Conservation (phyloP, 306 rosid genomes). For the Pueraria montana region DNA sequence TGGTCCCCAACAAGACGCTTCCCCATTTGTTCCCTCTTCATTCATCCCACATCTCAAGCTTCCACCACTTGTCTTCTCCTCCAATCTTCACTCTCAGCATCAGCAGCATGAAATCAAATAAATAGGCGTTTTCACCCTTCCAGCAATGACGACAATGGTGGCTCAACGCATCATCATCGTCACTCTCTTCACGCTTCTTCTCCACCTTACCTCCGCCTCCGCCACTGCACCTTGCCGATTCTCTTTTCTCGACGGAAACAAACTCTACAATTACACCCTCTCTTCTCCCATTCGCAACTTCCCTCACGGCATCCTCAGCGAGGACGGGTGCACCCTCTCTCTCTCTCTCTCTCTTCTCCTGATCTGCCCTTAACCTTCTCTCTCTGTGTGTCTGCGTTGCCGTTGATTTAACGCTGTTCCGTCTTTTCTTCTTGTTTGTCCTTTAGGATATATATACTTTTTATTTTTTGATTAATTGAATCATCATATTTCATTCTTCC, state of each 20-base stretch:
- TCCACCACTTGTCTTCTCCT: not conserved
- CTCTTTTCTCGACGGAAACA: constrained; percentile 56
- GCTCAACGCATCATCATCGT: constrained; percentile 37
- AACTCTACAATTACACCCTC: constrained; percentile 77
- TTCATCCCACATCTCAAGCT: not conserved
- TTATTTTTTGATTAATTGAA: not conserved
- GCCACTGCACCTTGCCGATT: constrained; percentile 58
- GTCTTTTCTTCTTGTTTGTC: not conserved
- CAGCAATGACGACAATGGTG: constrained; percentile 57
- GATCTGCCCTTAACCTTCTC: constrained; percentile 39
- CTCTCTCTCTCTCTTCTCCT: not conserved
- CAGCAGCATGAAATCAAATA: constrained; percentile 38
- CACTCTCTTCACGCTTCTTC: constrained; percentile 56
- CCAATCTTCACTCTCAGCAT: not conserved
- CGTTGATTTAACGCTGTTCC: constrained; percentile 9
- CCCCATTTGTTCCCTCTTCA: no score
- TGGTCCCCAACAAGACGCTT: no score
- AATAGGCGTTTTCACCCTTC: constrained; percentile 1
- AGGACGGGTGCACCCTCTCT: constrained; percentile 79
- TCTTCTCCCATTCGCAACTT: constrained; percentile 71
- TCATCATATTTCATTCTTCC: not conserved
- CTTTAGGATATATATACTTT: not conserved
- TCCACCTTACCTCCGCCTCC: constrained; percentile 40
- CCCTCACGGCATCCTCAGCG: constrained; percentile 94
- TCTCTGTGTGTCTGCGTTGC: not conserved